Percentiles rank a stretch among this genome's conserved stretches.
Conservation (phyloP, 2,329 filamentous ascomycete genomes). For the Alternaria dauci region DNA sequence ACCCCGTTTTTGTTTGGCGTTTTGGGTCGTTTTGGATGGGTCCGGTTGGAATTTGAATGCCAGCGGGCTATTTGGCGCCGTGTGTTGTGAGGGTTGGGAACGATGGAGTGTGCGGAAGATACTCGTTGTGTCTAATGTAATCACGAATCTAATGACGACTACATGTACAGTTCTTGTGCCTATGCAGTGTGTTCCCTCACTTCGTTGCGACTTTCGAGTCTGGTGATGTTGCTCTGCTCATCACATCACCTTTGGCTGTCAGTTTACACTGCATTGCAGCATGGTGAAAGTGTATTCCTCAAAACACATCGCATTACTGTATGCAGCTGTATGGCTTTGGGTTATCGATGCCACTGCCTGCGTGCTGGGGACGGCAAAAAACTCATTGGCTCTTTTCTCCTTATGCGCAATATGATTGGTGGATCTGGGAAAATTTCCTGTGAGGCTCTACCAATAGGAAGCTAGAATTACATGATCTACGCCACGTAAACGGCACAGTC, state of each 20-base stretch:
- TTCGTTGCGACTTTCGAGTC: accelerated
- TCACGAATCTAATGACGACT: neutral
- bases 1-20: conserved; percentile 1
- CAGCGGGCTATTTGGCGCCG: conserved; percentile 7
- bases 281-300: too few relatives aligned
- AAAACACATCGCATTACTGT: too few relatives aligned
- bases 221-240: neutral
- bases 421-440: neutral
- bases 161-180: neutral
- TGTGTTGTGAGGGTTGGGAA: neutral
- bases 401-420: neutral
- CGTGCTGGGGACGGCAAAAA: too few relatives aligned
- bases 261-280: too few relatives aligned
- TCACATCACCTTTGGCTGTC: too few relatives aligned
- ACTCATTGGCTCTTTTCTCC: too few relatives aligned
- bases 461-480: too few relatives aligned
- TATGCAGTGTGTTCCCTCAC: neutral
- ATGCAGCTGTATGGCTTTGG: too few relatives aligned
- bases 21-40: neutral
- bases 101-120: neutral
- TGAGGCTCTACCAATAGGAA: neutral
- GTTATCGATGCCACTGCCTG: too few relatives aligned
- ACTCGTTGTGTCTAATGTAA: conserved; percentile 11
- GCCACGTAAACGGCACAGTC: conserved; percentile 4
- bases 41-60: too few relatives aligned